phyloP scores from a whole-genome alignment of 495 filamentous ascomycete species.

The Tuber umbilicatum region DNA sequence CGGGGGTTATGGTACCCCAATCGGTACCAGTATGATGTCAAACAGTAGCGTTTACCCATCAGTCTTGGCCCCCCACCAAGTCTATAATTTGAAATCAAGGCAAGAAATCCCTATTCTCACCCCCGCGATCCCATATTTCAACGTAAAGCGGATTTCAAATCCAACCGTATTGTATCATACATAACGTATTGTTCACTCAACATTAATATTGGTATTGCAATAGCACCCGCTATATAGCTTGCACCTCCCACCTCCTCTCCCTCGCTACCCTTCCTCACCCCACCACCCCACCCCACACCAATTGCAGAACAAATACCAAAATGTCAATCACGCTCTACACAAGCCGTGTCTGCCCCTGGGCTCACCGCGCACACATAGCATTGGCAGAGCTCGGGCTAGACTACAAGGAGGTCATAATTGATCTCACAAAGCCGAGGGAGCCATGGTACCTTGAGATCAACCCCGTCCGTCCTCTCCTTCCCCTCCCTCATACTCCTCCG shows the following conservation, averaged over 20 bases:
- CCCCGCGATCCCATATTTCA: neutral
- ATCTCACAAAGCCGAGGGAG: constrained; percentile 64
- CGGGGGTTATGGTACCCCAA: too few species aligned
- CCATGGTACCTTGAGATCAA: constrained; percentile 82
- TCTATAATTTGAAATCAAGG: too few species aligned
- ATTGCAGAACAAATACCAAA: constrained; percentile 43
- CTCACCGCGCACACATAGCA: constrained; percentile 73
- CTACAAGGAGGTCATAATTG: constrained; percentile 74
- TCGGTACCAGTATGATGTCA: too few species aligned
- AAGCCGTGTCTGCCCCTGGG: constrained; percentile 71
- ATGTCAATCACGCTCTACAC: constrained; percentile 53
- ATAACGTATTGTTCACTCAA: too few species aligned
- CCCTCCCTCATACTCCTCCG: neutral
- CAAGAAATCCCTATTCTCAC: too few species aligned
- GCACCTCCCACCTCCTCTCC: neutral
- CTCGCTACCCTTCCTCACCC: neutral
- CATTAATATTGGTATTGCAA: neutral
- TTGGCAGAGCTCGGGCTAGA: constrained; percentile 65
- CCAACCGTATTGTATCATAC: too few species aligned
- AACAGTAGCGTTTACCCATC: too few species aligned
- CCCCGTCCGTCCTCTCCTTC: constrained; percentile 49
- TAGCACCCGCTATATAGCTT: neutral
- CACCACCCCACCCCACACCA: neutral
- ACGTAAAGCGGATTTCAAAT: neutral
- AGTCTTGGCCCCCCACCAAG: too few species aligned